Base-by-base conservation (phyloP, 805 yeast species). In the Saccharomyces mikatae region DNA sequence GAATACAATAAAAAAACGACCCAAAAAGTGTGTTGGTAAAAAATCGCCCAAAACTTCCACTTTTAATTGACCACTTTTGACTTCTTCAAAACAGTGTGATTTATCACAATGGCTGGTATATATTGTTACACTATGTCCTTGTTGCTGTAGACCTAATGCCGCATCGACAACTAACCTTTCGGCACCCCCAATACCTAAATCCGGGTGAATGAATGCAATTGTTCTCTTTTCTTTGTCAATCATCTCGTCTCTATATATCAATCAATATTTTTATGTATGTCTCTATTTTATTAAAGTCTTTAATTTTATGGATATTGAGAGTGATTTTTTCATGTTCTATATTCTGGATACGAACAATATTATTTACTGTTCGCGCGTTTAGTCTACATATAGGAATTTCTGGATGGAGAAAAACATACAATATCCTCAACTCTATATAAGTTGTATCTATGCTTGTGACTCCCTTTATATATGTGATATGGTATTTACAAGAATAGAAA, bases 161-260 rank as follows among this genome's bases (percentile, higher is more conserved):
- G 96, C 90, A 71, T 94, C 99, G 0, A 94, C 96, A 1, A 94
- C 90, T n/a, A 95, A 77, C 56, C 99, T 77, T 67, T 94, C 99
- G 1, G 99, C 99, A 3, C 99, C 99, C 60, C 90, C 99, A 54
- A 92, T 92, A 0, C 99, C 99, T 52, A 94, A 73, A 71, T 94
- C 99, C 0, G 99, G 99, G 66, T 94, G 99, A 4, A 94, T 72
- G 62, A 94, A 88, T 1, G 97, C 97, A 36, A 92, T 78, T 82
- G 77, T 80, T 63, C 22, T 49, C 49, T 24, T 41, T 13, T 48
- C 21, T n/a, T 44, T 51, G 9, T 41, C 53, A 21, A 21, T 31
- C 30, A 27, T 31, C 14, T 28, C 11, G 50, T 17, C 9, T n/a
- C n/a, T n/a, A n/a, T n/a, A n/a, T n/a, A n/a, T 13, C 26, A 6